These are phyloP conservation scores for Amanita pallidorosea DNA, from an alignment of 768 basidiomycete species.

Conservation along the genomic window DNA sequence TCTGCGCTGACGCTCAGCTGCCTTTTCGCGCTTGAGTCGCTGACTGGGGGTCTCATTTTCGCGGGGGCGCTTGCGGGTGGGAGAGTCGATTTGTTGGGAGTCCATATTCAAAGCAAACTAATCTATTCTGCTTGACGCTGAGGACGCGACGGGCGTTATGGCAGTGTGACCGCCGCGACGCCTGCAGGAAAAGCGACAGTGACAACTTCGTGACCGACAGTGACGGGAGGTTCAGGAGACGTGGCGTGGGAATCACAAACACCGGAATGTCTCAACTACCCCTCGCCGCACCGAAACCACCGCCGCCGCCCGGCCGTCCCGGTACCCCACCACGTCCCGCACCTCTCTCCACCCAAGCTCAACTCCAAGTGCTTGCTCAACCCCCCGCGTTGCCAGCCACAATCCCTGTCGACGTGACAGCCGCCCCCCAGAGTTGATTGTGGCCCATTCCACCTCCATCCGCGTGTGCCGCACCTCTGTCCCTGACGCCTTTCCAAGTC, in stretches of 20 bases:
- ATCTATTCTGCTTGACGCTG: slow-evolving; percentile 5
- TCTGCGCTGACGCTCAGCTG: slow-evolving; percentile 73
- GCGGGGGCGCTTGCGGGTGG: slow-evolving; percentile 42
- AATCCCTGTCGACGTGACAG: slow-evolving; percentile 28
- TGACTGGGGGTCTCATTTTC: slow-evolving; percentile 68
- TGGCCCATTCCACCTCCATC: slow-evolving; percentile 53
- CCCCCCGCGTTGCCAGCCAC: slow-evolving; percentile 27
- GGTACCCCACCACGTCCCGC: slow-evolving; percentile 29
- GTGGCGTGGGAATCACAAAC: slow-evolving; percentile 3
- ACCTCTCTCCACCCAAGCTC: slow-evolving; percentile 7
- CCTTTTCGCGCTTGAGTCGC: slow-evolving; percentile 74
- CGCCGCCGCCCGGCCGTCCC: slow-evolving; percentile 29
- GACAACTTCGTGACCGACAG: slow-evolving; percentile 39
- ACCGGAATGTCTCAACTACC: slow-evolving; percentile 23
- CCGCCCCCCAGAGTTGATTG: slow-evolving; percentile 23
- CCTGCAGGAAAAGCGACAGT: slow-evolving; percentile 24
- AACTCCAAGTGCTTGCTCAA: slow-evolving; percentile 32
- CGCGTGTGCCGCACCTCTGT: slow-evolving; percentile 59
- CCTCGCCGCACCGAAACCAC: slow-evolving; percentile 25
- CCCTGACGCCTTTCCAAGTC: slow-evolving; percentile 45
- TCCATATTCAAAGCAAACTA: slow-evolving; percentile 11
- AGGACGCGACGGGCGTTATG: slow-evolving; percentile 21
- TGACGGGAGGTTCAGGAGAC: slow-evolving; percentile 29
- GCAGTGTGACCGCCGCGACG: slow-evolving; percentile 33
- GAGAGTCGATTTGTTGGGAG: slow-evolving; percentile 6